A percentile compares a stretch with the other conserved stretches of the same genome.
Conservation (phyloP, 805 yeast genomes). For the Wickerhamiella sorbophila region DNA sequence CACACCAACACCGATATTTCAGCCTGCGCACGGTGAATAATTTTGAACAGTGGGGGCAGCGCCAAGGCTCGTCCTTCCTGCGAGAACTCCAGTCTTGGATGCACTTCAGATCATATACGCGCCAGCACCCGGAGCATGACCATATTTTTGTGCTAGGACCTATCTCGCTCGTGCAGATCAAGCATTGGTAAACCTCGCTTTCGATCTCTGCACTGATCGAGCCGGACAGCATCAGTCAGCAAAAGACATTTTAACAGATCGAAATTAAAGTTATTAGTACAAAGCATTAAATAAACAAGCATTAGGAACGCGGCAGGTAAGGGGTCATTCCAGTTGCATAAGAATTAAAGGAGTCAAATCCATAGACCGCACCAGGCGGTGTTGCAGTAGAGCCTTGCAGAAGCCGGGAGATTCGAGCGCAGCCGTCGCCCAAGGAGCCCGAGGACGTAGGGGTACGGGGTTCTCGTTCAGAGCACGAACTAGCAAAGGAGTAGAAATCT, state of each 20-base stretch:
- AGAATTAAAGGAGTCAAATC: slow-evolving; percentile 9
- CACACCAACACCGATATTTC: slow-evolving; percentile 18
- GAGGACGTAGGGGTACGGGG: slow-evolving; percentile 1
- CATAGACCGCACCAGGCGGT: slow-evolving; percentile 18
- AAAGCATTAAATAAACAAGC: background rate
- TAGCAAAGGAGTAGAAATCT: background rate
- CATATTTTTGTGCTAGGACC: slow-evolving; percentile 53
- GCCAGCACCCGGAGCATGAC: slow-evolving; percentile 62
- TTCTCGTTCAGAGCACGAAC: background rate
- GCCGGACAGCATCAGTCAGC: slow-evolving; percentile 6
- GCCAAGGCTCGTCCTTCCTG: slow-evolving; percentile 23
- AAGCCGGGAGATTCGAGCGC: background rate
- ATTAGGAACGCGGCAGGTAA: slow-evolving; percentile 12
- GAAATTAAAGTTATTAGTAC: background rate
- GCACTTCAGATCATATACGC: slow-evolving; percentile 80
- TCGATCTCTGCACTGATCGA: slow-evolving; percentile 37
- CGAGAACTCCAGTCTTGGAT: slow-evolving; percentile 70
- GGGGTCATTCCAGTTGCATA: slow-evolving; percentile 20
- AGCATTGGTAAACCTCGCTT: slow-evolving; percentile 62
- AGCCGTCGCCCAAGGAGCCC: slow-evolving; percentile 2
- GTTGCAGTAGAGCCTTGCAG: slow-evolving; percentile 7
- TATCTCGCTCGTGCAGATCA: slow-evolving; percentile 78
- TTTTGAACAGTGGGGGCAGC: slow-evolving; percentile 17
- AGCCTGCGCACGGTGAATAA: slow-evolving; percentile 3
- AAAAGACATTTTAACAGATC: background rate